These are phyloP conservation scores for Phytophthora sojae DNA, from an alignment of 352 stramenopile genomes.

Conservation along the genomic window DNA sequence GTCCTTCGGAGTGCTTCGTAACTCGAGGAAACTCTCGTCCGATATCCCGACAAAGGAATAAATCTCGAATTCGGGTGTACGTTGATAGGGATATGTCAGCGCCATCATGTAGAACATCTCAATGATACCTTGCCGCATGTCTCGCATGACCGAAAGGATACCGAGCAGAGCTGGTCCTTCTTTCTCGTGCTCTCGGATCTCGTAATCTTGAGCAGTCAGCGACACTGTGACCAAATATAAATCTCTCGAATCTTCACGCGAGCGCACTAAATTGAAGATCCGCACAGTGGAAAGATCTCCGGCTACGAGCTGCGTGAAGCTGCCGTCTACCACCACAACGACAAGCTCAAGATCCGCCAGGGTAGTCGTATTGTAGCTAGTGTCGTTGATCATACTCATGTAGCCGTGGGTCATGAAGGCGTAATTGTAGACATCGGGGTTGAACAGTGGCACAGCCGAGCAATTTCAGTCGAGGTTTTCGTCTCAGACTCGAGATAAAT, in stretches of 20 bases:
- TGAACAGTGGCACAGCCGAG: not conserved
- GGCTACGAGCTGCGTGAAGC: constrained; percentile 15
- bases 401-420: constrained; percentile 38
- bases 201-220: constrained; percentile 35
- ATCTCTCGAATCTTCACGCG: not conserved
- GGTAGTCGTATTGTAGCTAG: constrained; percentile 42
- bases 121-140: constrained; percentile 16
- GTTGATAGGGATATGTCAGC: constrained; percentile 34
- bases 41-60: constrained; percentile 24
- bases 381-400: constrained; percentile 11
- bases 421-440: constrained; percentile 32
- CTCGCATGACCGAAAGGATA: constrained; percentile 24
- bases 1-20: constrained; percentile 16
- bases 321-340: constrained; percentile 41
- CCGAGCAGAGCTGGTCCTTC: constrained; percentile 19
- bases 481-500: constrained; percentile 34
- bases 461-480: constrained; percentile 26
- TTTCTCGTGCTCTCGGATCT: constrained; percentile 18
- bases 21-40: constrained; percentile 14
- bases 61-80: constrained; percentile 31
- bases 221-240: constrained; percentile 25
- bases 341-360: constrained; percentile 37
- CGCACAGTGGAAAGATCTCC: not conserved
- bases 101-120: constrained; percentile 27
- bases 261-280: constrained; percentile 36